Evolutionary conservation across 2,329 filamentous ascomycete genomes (phyloP).

Genomic region (Penicillium sp.): DNA sequence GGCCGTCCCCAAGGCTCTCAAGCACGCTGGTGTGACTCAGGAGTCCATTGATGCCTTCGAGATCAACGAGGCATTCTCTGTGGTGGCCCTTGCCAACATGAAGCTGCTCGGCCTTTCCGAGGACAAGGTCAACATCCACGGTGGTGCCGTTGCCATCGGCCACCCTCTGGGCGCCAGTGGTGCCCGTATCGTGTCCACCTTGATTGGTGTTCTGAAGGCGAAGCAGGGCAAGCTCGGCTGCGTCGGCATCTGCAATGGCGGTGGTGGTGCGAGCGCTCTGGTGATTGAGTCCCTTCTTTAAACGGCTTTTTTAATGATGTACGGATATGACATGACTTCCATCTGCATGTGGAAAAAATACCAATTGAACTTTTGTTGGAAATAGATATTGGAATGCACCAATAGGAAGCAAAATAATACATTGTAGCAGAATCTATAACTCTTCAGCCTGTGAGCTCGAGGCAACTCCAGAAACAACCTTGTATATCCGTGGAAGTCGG

Average conservation of each 20-base stretch:
- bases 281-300: constrained; percentile 69
- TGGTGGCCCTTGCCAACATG: constrained; percentile 93
- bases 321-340: constrained; percentile 23
- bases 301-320: constrained; percentile 20
- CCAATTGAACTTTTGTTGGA: constrained; percentile 5
- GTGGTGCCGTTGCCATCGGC: constrained; percentile 91
- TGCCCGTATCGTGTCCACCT: constrained; percentile 86
- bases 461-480: neutral
- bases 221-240: constrained; percentile 92
- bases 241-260: constrained; percentile 96
- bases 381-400: constrained; percentile 1
- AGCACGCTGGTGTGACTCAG: constrained; percentile 80
- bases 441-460: neutral
- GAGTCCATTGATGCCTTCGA: constrained; percentile 88
- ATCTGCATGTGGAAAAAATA: constrained; percentile 11
- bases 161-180: constrained; percentile 93
- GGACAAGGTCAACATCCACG: constrained; percentile 91
- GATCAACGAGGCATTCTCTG: constrained; percentile 99
- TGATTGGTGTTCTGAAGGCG: constrained; percentile 83
- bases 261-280: constrained; percentile 89
- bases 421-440: neutral
- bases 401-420: neutral
- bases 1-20: constrained; percentile 94
- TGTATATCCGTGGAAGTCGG: neutral
- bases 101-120: constrained; percentile 78